phyloP scores from a whole-genome alignment of 345 rosid species.

The Bruguiera gymnorhiza region DNA sequence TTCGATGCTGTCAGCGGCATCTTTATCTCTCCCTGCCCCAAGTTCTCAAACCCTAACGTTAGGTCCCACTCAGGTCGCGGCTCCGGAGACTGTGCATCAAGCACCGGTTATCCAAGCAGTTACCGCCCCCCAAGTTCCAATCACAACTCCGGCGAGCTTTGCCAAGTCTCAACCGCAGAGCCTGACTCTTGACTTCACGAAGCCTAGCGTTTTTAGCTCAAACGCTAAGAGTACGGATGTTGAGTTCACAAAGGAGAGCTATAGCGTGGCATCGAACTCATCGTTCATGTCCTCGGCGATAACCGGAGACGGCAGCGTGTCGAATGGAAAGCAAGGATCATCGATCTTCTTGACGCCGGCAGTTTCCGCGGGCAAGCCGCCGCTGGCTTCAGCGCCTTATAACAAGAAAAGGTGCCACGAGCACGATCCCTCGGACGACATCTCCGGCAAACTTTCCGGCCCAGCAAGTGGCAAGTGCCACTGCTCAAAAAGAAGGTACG shows the following conservation, averaged over 20 bases:
- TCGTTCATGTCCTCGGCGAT: slow-evolving; percentile 82
- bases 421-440: slow-evolving; percentile 51
- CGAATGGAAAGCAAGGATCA: slow-evolving; percentile 74
- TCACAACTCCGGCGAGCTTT: slow-evolving; percentile 33
- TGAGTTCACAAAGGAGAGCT: slow-evolving; percentile 65
- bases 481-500: slow-evolving; percentile 86
- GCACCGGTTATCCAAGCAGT: slow-evolving; percentile 9
- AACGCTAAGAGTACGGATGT: slow-evolving; percentile 46
- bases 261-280: slow-evolving; percentile 75
- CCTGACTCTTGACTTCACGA: slow-evolving; percentile 81
- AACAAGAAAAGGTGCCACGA: slow-evolving; percentile 66
- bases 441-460: slow-evolving; percentile 61
- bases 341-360: slow-evolving; percentile 53
- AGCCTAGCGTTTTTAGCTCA: slow-evolving; percentile 45
- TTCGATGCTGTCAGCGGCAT: slow-evolving; percentile 21
- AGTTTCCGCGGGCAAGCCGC: slow-evolving; percentile 66
- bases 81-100: slow-evolving; percentile 2
- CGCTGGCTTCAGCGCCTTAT: slow-evolving; percentile 51
- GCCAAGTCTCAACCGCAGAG: slow-evolving; percentile 51
- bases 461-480: slow-evolving; percentile 66
- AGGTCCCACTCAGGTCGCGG: slow-evolving; percentile 1
- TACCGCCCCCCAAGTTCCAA: slow-evolving; percentile 15
- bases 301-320: slow-evolving; percentile 90
- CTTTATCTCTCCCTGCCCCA: slow-evolving; percentile 11
- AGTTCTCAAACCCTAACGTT: background rate